Evolutionary conservation across 352 stramenopile genomes (phyloP).

Genomic region (Globisporangium alternatum): DNA sequence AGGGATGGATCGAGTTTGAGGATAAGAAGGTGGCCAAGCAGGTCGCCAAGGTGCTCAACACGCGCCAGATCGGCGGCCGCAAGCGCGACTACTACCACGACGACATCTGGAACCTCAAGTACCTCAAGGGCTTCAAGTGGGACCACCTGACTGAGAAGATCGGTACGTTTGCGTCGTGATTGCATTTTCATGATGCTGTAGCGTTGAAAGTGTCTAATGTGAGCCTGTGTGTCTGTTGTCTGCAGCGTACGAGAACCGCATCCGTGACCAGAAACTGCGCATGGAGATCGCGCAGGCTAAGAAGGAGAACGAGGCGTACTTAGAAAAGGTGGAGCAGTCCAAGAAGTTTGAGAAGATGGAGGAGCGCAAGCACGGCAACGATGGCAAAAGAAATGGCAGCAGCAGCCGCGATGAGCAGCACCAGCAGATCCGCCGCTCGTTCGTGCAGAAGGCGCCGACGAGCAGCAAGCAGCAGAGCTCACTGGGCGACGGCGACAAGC

Average conservation of each 20-base stretch:
- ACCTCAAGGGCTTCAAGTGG: constrained; percentile 99
- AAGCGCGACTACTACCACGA: constrained; percentile 96
- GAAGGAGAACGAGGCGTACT: constrained; percentile 85
- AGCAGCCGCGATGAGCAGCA: constrained; percentile 20
- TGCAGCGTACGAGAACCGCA: constrained; percentile 78
- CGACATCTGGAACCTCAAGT: constrained; percentile 99
- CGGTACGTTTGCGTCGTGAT: constrained; percentile 47
- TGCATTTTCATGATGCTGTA: neutral
- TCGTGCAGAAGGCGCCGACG: constrained; percentile 64
- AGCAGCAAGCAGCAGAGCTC: constrained; percentile 70
- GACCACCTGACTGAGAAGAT: constrained; percentile 98
- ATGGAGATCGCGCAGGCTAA: constrained; percentile 85
- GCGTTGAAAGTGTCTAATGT: neutral
- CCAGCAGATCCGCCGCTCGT: constrained; percentile 67
- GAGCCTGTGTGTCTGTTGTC: neutral
- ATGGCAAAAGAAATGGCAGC: constrained; percentile 5
- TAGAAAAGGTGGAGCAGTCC: constrained; percentile 85
- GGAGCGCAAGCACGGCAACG: constrained; percentile 56
- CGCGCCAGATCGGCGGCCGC: constrained; percentile 89
- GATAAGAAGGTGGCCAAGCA: constrained; percentile 96
- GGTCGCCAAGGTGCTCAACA: constrained; percentile 94
- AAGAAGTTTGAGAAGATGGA: constrained; percentile 88
- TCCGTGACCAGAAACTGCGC: constrained; percentile 83
- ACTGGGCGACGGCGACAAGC: constrained; percentile 34
- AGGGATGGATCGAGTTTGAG: constrained; percentile 99